Evolutionary conservation across 2,329 filamentous ascomycete species (phyloP), one percentile per base, ranked within the genome.

Genomic region (Verticillium albo-atrum): DNA sequence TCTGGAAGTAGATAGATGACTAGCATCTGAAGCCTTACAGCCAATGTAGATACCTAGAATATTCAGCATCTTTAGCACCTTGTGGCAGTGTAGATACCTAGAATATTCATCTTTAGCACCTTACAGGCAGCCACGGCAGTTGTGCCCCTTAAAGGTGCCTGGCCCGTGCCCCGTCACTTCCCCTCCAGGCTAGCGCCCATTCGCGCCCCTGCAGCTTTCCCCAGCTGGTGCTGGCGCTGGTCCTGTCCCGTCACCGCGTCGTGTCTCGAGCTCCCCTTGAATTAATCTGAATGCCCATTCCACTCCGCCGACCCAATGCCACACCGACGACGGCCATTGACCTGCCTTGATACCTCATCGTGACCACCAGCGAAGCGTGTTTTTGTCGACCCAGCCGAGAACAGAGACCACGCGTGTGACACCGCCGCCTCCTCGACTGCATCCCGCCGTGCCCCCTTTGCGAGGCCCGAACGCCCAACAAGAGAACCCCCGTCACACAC

Each of bases 181-280:
- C 42, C 42, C 42, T 23, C 25, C 2, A 14, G 42, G 42, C 42
- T 47, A 47, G 42, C n/a, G 17, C 20, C 42, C n/a, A 47, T 47
- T 61, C 62, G 59, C 62, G 61, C 61, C 62, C 62, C 61, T 64
- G 62, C 62, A 64, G 62, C 59, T 64, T 47, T 47, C 59, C 59
- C 61, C 59, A 50, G 58, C 56, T 51, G n/a, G n/a, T n/a, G n/a
- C n/a, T n/a, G n/a, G n/a, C n/a, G n/a, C n/a, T n/a, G n/a, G n/a
- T n/a, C n/a, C n/a, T n/a, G n/a, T n/a, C n/a, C n/a, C n/a, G 52
- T 25, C 52, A 64, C 59, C 62, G 62, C 62, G 62, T 63, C 62
- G 55, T 64, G 62, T 58, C 37, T 59, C 59, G 59, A 64, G 61
- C 62, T 64, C 61, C 60, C 58, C 60, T 61, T 47, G 42, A 47